A percentile compares a stretch with the other conserved stretches of the same genome.
These are phyloP conservation scores for Letharia columbiana DNA, from an alignment of 495 filamentous ascomycete genomes.

Conservation along the genomic window DNA sequence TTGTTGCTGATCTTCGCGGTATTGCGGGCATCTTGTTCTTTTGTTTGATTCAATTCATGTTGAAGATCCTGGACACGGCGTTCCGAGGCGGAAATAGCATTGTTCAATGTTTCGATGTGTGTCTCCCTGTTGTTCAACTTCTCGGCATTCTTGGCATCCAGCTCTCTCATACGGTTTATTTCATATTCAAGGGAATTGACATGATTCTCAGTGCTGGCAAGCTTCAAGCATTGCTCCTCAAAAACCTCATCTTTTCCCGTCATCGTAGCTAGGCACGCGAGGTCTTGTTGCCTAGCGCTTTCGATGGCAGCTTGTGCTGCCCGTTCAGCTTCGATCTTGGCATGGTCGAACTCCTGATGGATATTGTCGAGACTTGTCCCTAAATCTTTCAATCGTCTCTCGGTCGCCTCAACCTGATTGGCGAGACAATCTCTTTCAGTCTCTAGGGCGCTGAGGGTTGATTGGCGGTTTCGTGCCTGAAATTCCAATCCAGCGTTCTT, in stretches of 20 bases:
- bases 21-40: neutral
- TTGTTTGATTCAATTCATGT: neutral
- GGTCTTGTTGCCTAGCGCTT: slow-evolving; percentile 32
- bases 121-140: neutral
- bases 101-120: neutral
- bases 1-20: neutral
- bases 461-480: slow-evolving; percentile 26
- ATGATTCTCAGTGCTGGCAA: slow-evolving; percentile 4
- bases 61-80: neutral
- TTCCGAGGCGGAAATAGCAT: neutral
- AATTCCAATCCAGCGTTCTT: slow-evolving; percentile 29
- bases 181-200: slow-evolving; percentile 7
- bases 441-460: slow-evolving; percentile 25
- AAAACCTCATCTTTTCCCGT: slow-evolving; percentile 40
- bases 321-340: slow-evolving; percentile 11
- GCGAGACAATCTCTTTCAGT: slow-evolving; percentile 30
- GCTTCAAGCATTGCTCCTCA: slow-evolving; percentile 24
- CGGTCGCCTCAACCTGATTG: slow-evolving; percentile 28
- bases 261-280: slow-evolving; percentile 38
- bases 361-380: slow-evolving; percentile 24
- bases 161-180: neutral
- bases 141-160: slow-evolving; percentile 1
- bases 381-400: slow-evolving; percentile 28
- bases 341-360: slow-evolving; percentile 17
- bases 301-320: slow-evolving; percentile 22